Percentiles rank a stretch among this genome's conserved stretches.
Conservation (phyloP, 805 yeast species). For the Ascoidea rubescens region DNA sequence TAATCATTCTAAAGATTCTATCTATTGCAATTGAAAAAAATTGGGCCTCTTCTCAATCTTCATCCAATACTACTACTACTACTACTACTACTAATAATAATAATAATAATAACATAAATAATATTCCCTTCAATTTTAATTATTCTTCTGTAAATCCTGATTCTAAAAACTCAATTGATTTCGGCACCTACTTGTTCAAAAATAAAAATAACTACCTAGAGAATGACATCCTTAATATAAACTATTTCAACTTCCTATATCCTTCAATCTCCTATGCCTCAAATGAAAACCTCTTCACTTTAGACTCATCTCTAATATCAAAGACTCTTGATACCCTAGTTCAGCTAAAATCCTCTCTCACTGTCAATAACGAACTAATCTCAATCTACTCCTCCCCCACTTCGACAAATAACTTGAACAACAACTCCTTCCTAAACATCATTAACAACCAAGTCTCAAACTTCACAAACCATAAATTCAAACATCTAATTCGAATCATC, state of each 20-base stretch:
- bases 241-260: too few species aligned
- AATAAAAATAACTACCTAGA: too few species aligned
- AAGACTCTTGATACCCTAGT: neutral
- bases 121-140: too few species aligned
- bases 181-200: neutral
- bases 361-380: neutral
- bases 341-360: neutral
- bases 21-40: neutral
- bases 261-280: neutral
- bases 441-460: neutral
- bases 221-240: too few species aligned
- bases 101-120: too few species aligned
- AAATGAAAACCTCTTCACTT: neutral
- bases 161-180: too few species aligned
- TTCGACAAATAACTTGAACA: too few species aligned
- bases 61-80: too few species aligned
- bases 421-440: neutral
- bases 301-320: neutral
- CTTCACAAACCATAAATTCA: too few species aligned
- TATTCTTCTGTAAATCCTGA: neutral
- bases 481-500: neutral
- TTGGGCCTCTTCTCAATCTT: neutral
- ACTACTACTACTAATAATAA: too few species aligned
- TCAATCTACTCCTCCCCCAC: neutral
- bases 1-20: too few species aligned